These are phyloP conservation scores for Shiraia sp. DNA, from an alignment of 2,329 filamentous ascomycete genomes.

Conservation along the genomic window DNA sequence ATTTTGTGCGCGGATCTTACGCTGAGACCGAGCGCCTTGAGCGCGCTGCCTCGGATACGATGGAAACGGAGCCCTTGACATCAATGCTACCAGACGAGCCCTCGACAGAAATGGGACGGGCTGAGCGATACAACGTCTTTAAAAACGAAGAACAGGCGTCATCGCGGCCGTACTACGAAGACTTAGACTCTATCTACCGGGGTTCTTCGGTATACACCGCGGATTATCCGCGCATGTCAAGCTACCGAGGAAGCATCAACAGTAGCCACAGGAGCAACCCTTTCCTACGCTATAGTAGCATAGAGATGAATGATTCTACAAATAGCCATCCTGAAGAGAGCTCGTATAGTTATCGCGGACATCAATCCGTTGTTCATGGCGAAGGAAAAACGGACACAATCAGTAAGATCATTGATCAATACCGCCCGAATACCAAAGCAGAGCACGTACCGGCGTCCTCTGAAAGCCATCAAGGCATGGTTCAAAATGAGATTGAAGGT, in stretches of 20 bases:
- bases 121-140: constrained; percentile 8
- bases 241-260: constrained; percentile 21
- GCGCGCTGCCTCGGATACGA: background rate
- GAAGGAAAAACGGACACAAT: constrained; percentile 38
- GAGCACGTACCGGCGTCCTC: constrained; percentile 5
- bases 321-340: constrained; percentile 18
- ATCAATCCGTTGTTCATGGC: constrained; percentile 8
- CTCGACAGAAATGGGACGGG: constrained; percentile 25
- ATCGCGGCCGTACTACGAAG: constrained; percentile 33
- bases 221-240: constrained; percentile 24
- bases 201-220: constrained; percentile 38
- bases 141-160: constrained; percentile 11
- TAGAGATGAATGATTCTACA: constrained; percentile 14
- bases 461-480: background rate
- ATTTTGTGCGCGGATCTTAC: constrained; percentile 2
- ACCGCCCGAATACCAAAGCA: constrained; percentile 14
- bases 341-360: constrained; percentile 18
- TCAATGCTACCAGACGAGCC: constrained; percentile 37
- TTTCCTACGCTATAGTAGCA: constrained; percentile 19
- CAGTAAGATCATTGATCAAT: constrained; percentile 39
- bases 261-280: constrained; percentile 27
- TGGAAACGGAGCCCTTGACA: constrained; percentile 18
- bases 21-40: constrained; percentile 12
- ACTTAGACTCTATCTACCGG: constrained; percentile 32
- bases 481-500: background rate